These are phyloP conservation scores for Yamadazyma sp. DNA, from an alignment of 805 yeast genomes.

Conservation along the genomic window DNA sequence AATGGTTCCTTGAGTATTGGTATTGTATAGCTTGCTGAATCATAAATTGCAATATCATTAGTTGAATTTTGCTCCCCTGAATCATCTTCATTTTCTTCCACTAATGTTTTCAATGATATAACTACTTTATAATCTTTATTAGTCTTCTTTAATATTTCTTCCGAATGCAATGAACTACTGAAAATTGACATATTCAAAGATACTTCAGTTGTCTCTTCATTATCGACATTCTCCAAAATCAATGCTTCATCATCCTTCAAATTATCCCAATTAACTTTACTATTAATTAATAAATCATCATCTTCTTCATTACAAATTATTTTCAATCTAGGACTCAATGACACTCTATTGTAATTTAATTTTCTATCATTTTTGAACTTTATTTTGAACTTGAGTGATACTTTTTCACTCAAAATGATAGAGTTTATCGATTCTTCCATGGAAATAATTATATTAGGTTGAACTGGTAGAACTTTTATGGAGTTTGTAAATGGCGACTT, in stretches of 20 bases:
- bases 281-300: conserved; percentile 5
- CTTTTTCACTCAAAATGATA: conserved; percentile 30
- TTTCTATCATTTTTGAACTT: conserved; percentile 15
- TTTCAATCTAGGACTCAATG: conserved; percentile 20
- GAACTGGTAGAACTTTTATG: conserved; percentile 19
- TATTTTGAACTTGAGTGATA: conserved; percentile 19
- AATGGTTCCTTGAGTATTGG: conserved; percentile 27
- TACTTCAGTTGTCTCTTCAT: conserved; percentile 2
- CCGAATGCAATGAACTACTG: conserved; percentile 15
- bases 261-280: conserved; percentile 29
- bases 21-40: conserved; percentile 18
- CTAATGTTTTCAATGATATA: conserved; percentile 24
- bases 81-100: conserved; percentile 20
- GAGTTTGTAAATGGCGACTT: conserved; percentile 9
- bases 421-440: conserved; percentile 10
- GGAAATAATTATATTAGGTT: conserved; percentile 22
- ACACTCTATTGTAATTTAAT: conserved; percentile 18
- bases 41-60: conserved; percentile 24
- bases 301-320: conserved; percentile 6
- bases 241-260: conserved; percentile 41
- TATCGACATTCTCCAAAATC: conserved; percentile 16
- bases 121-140: conserved; percentile 8
- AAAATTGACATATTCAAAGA: conserved; percentile 22
- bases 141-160: conserved; percentile 11
- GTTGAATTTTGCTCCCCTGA: conserved; percentile 8